Evolutionary conservation across 2,329 filamentous ascomycete species (phyloP).

Genomic region (Neofusicoccum parvum): DNA sequence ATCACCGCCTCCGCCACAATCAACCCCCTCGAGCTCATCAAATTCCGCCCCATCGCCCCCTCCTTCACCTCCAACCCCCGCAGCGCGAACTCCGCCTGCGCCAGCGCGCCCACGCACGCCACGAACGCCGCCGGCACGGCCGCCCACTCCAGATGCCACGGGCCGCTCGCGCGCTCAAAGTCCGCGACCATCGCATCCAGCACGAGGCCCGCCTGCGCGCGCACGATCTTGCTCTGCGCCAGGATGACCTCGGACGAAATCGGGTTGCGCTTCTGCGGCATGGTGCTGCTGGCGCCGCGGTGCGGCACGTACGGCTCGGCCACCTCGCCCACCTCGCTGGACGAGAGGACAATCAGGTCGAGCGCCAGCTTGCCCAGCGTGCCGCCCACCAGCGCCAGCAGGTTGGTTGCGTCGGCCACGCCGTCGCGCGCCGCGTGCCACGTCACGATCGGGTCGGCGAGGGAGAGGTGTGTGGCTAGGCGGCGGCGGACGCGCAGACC

Average conservation of each 20-base stretch:
- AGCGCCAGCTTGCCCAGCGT: slow-evolving; percentile 58
- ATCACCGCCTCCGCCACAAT: slow-evolving; percentile 64
- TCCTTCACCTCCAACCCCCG: slow-evolving; percentile 55
- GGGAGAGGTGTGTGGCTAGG: slow-evolving; percentile 51
- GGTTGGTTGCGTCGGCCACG: slow-evolving; percentile 57
- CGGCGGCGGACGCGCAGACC: slow-evolving; percentile 54
- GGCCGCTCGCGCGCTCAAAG: slow-evolving; percentile 60
- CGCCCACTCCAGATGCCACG: slow-evolving; percentile 63
- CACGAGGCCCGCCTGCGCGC: slow-evolving; percentile 54
- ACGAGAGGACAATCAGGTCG: slow-evolving; percentile 61
- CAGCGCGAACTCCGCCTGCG: slow-evolving; percentile 58
- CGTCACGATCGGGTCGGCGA: slow-evolving; percentile 56
- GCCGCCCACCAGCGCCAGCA: slow-evolving; percentile 56
- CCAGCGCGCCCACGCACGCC: slow-evolving; percentile 54
- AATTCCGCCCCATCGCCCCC: slow-evolving; percentile 53
- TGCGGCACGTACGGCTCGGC: slow-evolving; percentile 49
- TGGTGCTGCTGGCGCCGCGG: slow-evolving; percentile 39
- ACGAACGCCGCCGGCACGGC: slow-evolving; percentile 59
- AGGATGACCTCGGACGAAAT: slow-evolving; percentile 61
- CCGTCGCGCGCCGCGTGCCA: slow-evolving; percentile 61
- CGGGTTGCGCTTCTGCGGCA: slow-evolving; percentile 57
- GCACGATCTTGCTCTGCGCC: slow-evolving; percentile 56
- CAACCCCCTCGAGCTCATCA: slow-evolving; percentile 54
- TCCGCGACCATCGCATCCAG: slow-evolving; percentile 61
- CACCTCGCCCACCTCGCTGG: slow-evolving; percentile 58